Evolutionary conservation across 1,284 basidiomycete genomes (phyloP).

Genomic region (Heterobasidion occidentale): DNA sequence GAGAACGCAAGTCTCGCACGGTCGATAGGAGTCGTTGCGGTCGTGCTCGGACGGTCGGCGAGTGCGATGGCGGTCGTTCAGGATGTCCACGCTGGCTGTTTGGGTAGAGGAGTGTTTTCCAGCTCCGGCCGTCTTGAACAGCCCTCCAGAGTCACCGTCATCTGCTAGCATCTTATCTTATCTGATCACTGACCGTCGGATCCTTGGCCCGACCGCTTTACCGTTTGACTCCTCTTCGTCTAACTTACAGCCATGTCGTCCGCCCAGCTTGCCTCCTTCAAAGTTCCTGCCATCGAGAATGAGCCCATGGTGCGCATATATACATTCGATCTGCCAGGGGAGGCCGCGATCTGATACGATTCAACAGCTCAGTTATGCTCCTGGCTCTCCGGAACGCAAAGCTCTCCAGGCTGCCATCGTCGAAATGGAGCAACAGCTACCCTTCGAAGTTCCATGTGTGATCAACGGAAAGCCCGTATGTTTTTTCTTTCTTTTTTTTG

Average conservation of each 20-base stretch:
- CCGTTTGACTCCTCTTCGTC: not conserved
- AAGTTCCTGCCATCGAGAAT: constrained; percentile 79
- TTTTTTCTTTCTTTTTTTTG: constrained; percentile 4
- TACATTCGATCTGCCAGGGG: not conserved
- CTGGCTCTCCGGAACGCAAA: constrained; percentile 74
- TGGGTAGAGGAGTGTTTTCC: too few relatives aligned
- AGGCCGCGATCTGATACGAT: not conserved
- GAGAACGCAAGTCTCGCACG: too few relatives aligned
- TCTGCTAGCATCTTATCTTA: too few relatives aligned
- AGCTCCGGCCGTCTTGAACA: too few relatives aligned
- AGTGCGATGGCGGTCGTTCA: too few relatives aligned
- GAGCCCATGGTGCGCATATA: constrained; percentile 74
- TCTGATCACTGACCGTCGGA: too few relatives aligned
- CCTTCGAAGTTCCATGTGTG: constrained; percentile 89
- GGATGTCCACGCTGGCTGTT: too few relatives aligned
- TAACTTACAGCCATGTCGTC: constrained; percentile 17
- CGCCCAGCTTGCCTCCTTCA: constrained; percentile 77
- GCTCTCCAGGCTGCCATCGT: constrained; percentile 71
- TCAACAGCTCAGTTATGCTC: constrained; percentile 51
- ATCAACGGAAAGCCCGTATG: constrained; percentile 86
- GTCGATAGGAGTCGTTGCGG: too few relatives aligned
- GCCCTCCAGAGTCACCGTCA: too few relatives aligned
- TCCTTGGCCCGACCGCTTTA: not conserved
- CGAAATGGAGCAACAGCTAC: constrained; percentile 77
- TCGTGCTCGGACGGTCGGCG: too few relatives aligned